Evolutionary conservation across 2,329 filamentous ascomycete species (phyloP).

Genomic region (Leptographium radiaticola): DNA sequence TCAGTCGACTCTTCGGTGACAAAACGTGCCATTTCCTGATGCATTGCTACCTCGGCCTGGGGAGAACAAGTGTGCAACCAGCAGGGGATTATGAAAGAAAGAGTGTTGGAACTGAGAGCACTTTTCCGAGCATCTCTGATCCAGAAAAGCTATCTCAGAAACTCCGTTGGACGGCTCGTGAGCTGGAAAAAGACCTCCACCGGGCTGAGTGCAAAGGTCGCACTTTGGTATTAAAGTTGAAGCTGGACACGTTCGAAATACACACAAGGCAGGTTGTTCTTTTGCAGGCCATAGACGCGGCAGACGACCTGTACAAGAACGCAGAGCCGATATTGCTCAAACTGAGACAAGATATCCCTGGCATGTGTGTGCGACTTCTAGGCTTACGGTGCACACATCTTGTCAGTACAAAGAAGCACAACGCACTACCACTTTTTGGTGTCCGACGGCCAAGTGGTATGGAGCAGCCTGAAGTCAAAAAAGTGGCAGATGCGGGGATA

Average conservation of each 20-base stretch:
- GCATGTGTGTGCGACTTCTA: constrained; percentile 71
- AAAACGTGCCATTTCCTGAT: constrained; percentile 84
- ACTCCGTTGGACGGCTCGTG: constrained; percentile 66
- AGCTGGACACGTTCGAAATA: constrained; percentile 88
- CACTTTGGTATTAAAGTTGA: constrained; percentile 86
- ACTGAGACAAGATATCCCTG: constrained; percentile 69
- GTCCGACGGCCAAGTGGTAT: constrained; percentile 24
- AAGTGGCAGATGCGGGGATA: not conserved
- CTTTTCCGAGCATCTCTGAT: constrained; percentile 69
- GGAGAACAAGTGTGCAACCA: constrained; percentile 72
- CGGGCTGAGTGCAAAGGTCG: constrained; percentile 74
- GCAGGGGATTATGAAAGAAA: constrained; percentile 86
- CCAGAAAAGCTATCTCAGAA: constrained; percentile 59
- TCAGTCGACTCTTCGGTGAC: constrained; percentile 73
- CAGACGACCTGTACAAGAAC: constrained; percentile 74
- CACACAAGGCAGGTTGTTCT: constrained; percentile 68
- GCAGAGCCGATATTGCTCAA: constrained; percentile 73
- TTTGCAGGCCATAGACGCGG: constrained; percentile 56
- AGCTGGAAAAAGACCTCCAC: constrained; percentile 74
- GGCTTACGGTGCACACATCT: constrained; percentile 81
- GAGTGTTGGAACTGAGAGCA: constrained; percentile 86
- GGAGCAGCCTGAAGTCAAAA: constrained; percentile 10
- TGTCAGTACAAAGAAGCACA: constrained; percentile 70
- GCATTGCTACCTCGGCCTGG: constrained; percentile 72
- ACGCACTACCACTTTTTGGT: constrained; percentile 70